These are phyloP conservation scores for Maudiozyma barnettii DNA, from an alignment of 805 yeast genomes.

Conservation along the genomic window DNA sequence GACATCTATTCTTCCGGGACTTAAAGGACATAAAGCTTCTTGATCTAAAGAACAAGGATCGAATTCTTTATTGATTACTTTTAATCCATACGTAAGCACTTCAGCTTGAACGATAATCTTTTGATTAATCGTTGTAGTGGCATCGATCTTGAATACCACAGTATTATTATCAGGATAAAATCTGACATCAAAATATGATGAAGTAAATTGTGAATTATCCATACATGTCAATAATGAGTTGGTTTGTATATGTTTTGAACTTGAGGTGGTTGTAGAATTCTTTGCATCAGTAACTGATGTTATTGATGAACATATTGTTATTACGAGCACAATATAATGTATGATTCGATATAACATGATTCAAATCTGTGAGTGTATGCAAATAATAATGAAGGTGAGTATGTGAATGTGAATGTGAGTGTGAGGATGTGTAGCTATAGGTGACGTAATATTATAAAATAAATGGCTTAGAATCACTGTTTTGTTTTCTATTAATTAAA, in stretches of 20 bases:
- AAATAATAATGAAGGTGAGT: no score
- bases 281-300: conserved; percentile 2
- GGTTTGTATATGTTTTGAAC: conserved; percentile 33
- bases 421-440: no score
- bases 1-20: conserved; percentile 80
- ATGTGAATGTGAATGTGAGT: no score
- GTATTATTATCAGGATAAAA: conserved; percentile 59
- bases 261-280: neutral
- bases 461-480: no score
- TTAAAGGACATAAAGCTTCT: conserved; percentile 65
- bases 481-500: no score
- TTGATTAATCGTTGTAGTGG: conserved; percentile 68
- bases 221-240: conserved; percentile 82
- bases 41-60: conserved; percentile 57
- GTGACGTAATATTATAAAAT: no score
- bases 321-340: no score
- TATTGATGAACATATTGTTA: neutral
- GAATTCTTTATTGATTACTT: conserved; percentile 43
- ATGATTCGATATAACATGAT: no score
- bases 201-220: conserved; percentile 79
- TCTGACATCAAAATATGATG: conserved; percentile 68
- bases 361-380: no score
- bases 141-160: conserved; percentile 59
- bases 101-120: conserved; percentile 57
- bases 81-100: conserved; percentile 74